Evolutionary conservation across 1,284 basidiomycete species (phyloP), one percentile per base, ranked within the genome.

Genomic region (Sporisorium scitamineum): DNA sequence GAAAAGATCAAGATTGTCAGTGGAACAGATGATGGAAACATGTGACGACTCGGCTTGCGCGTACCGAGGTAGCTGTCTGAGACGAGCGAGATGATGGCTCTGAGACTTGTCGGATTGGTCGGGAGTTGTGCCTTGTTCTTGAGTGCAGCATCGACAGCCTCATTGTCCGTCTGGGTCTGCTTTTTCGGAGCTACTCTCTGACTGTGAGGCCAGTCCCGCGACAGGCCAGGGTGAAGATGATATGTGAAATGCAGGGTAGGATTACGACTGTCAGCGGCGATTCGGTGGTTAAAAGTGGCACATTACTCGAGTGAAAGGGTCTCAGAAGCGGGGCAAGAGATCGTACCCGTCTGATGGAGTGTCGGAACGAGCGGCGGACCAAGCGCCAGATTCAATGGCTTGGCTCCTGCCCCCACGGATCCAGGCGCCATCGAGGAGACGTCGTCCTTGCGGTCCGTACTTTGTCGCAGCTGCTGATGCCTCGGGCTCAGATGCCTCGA

Each of bases 351-450:
- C 73, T 60, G 59, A n/a, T 6, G 14, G 32, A n/a, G 42, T 16
- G 24, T 57, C 59, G 14, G 42, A 39, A n/a, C 39, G 59, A 3
- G 59, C 51, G 26, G 76, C 73, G 11, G 77, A 75, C 80, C 80
- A 81, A 24, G 80, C 80, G n/a, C 79, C 79, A 11, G 61, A 54
- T 13, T 61, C 29, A 41, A 81, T 70, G 27, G 80, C 79, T 41
- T 59, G 63, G 9, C n/a, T 52, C 18, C 71, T 65, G 32, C 80
- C 80, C 22, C 78, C 80, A 11, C 54, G 55, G 7, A 69, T 41
- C 80, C 80, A 81, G 14, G 73, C 68, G 37, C 80, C 80, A 9
- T 65, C 63, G 20, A 75, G 42, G 42, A 60, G 69, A 13, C 62
- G 71, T 22, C 47, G 48, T 29, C 34, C 55, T 16, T 48, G 37